phyloP scores from a whole-genome alignment of 768 basidiomycete genomes.

The Collybiopsis confluens region DNA sequence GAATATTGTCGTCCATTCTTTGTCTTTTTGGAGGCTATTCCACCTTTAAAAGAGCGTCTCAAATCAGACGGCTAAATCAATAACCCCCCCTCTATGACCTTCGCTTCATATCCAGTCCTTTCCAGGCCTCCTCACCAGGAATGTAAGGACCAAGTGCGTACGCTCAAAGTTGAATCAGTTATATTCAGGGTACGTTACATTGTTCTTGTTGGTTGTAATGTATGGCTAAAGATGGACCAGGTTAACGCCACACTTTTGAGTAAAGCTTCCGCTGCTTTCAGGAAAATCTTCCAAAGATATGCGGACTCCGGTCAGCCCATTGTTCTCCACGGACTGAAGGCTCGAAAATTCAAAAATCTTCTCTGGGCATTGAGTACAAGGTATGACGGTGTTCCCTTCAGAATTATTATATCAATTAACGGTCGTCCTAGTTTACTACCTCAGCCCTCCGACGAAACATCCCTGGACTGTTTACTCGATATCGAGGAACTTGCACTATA shows the following conservation, averaged over 20 bases:
- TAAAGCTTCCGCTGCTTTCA: not conserved
- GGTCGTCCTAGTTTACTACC: constrained; percentile 21
- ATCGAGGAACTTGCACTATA: not conserved
- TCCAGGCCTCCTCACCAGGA: not conserved
- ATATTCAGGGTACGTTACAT: not conserved
- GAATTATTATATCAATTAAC: constrained; percentile 12
- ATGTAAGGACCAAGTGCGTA: not conserved
- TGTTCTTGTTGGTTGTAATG: not conserved
- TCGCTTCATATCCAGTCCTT: not conserved
- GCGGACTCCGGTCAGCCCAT: constrained; percentile 26
- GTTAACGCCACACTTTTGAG: constrained; percentile 3
- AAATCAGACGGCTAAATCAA: not conserved
- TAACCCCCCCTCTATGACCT: not conserved
- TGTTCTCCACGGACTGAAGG: constrained; percentile 31
- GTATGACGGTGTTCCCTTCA: not conserved
- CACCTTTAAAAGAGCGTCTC: constrained; percentile 1
- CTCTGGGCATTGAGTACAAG: constrained; percentile 36
- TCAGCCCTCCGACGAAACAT: constrained; percentile 16
- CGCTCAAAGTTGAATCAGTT: not conserved
- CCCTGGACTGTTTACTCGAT: constrained; percentile 20
- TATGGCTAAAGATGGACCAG: not conserved
- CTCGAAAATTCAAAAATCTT: constrained; percentile 32
- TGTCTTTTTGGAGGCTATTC: not conserved
- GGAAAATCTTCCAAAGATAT: not conserved
- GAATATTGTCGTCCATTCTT: not conserved